Percentiles rank a stretch among this genome's conserved stretches.
Evolutionary conservation across 768 basidiomycete genomes (phyloP).

Genomic region (Suillus clintonianus): DNA sequence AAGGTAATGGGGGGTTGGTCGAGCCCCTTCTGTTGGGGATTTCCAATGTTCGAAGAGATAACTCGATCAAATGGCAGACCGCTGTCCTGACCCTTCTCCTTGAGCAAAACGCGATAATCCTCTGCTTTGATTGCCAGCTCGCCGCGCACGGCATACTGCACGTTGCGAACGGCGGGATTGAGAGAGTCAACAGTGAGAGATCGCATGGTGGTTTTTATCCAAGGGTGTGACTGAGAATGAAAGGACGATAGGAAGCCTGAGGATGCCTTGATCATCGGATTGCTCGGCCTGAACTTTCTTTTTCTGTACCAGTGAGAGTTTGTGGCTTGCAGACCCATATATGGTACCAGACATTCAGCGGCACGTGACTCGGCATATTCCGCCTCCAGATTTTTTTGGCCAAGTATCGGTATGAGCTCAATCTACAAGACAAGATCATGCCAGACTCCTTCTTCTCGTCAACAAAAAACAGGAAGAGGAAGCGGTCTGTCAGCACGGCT

Average conservation of each 20-base stretch:
- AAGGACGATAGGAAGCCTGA: constrained; percentile 8
- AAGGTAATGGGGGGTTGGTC: constrained; percentile 94
- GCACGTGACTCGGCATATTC: constrained; percentile 21
- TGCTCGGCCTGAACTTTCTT: neutral
- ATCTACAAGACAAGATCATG: constrained; percentile 43
- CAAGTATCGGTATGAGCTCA: neutral
- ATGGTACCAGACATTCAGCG: neutral
- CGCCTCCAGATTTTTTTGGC: constrained; percentile 23
- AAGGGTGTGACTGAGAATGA: neutral
- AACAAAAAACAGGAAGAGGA: constrained; percentile 62
- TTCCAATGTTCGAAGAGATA: constrained; percentile 96
- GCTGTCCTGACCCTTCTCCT: constrained; percentile 43
- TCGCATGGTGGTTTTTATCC: constrained; percentile 41
- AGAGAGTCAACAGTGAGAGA: constrained; percentile 68
- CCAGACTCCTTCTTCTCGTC: constrained; percentile 82
- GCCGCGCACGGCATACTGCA: constrained; percentile 96
- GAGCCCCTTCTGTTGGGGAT: constrained; percentile 94
- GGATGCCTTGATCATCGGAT: constrained; percentile 6
- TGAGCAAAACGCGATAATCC: constrained; percentile 70
- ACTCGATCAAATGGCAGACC: constrained; percentile 83
- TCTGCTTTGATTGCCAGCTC: constrained; percentile 96
- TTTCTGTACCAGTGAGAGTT: neutral
- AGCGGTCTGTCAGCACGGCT: constrained; percentile 43
- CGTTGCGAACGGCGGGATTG: constrained; percentile 83
- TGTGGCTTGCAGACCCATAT: neutral